Conservation (phyloP, 768 basidiomycete genomes). For the Leccinum longicurvipes region DNA sequence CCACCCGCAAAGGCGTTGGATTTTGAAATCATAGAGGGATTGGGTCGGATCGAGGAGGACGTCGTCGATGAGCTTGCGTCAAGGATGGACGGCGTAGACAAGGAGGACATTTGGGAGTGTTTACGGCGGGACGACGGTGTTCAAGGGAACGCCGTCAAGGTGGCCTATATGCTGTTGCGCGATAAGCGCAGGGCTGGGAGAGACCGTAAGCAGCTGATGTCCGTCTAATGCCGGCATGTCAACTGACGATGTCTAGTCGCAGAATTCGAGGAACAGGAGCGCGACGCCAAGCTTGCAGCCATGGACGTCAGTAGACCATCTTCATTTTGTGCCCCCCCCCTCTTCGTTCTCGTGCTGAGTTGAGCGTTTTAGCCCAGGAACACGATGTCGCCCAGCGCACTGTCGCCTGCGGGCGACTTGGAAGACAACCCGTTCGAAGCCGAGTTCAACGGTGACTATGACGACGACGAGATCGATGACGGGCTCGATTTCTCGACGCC, state of each 20-base stretch:
- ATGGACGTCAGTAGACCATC: constrained; percentile 61
- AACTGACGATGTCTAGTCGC: constrained; percentile 48
- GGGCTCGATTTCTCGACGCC: constrained; percentile 49
- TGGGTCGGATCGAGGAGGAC: constrained; percentile 90
- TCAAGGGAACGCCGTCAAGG: constrained; percentile 91
- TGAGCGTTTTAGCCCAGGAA: constrained; percentile 60
- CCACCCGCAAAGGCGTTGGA: constrained; percentile 60
- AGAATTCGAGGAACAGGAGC: constrained; percentile 80
- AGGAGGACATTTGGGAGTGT: constrained; percentile 86
- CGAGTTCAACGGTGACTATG: constrained; percentile 49
- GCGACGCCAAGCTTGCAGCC: constrained; percentile 73
- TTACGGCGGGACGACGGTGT: constrained; percentile 79
- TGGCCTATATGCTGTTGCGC: constrained; percentile 90
- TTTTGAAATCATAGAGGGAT: constrained; percentile 84
- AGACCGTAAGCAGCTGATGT: constrained; percentile 59
- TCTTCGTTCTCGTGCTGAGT: background rate
- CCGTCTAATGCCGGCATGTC: background rate
- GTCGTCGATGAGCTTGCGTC: constrained; percentile 79
- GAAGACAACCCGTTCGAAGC: constrained; percentile 80
- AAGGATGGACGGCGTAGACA: constrained; percentile 69
- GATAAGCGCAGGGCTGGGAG: constrained; percentile 84
- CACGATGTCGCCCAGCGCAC: constrained; percentile 58
- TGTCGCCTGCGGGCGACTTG: constrained; percentile 61
- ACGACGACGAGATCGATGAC: constrained; percentile 58
- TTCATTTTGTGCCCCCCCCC: background rate